Base-by-base conservation (phyloP, 345 rosid species). In the Erodium maritimum region DNA sequence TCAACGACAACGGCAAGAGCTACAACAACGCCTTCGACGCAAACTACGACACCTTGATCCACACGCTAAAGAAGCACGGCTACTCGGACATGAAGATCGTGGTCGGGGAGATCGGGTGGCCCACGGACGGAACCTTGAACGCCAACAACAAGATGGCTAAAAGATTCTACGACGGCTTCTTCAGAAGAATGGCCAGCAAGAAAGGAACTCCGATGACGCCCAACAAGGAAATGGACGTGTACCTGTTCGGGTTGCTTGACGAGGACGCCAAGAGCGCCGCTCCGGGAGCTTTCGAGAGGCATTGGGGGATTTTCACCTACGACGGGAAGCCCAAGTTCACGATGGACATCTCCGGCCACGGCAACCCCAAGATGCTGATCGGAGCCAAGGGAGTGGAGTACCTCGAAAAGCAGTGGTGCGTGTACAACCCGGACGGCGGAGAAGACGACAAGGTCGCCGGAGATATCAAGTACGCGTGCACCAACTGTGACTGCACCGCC, bases 31-130 rank as follows among this genome's bases (percentile, higher is more conserved):
- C 66, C 42, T 72, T 76, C 7, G 80, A 76, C 51, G 80, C 80
- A 54, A 76, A 76, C 34, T 64, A 63, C 5, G 80, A 76, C 56
- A 76, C 80, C 10, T 63, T 76, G 2, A 56, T 72, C 5, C 63
- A 65, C 23, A 61, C 76, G 17, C 19, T 76, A 24, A 24, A 63
- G 48, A 71, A 68, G 20, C 65, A 56, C 14, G 80, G 76, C 19
- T 50, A 69, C n/a, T 67, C 67, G 33, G 70, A 72, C 23, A 5
- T 76, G 60, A 25, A 68, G 19, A 67, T 76, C 21, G 9, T 69
- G 0, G 23, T 72, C 11, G 75, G 77, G 5, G 80, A 76, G 70
- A 70, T 76, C 21, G 80, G 75, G 2, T 76, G 80, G 80, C 77
- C 77, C 16, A 72, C 77, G 0, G 80, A 70, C 20, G 77, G 80